These are phyloP conservation scores for Coniochaeta sp. DNA, from an alignment of 2,329 filamentous ascomycete species.

Conservation along the genomic window DNA sequence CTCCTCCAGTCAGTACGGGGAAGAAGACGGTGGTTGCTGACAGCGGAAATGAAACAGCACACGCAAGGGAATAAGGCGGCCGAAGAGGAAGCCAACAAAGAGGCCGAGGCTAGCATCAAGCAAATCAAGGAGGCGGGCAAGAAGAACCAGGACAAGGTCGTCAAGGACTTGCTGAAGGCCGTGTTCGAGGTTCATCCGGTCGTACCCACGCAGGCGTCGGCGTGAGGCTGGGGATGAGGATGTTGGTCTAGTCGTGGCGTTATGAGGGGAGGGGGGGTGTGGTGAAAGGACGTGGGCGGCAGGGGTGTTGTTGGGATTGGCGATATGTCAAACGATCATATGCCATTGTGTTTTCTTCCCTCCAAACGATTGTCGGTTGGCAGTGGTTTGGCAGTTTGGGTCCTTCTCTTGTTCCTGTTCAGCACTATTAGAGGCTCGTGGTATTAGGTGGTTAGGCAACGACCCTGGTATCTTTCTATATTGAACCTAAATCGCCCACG, in stretches of 20 bases:
- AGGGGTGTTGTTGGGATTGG: background rate
- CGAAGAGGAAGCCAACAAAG: constrained; percentile 71
- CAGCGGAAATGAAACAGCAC: constrained; percentile 54
- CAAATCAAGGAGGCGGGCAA: constrained; percentile 76
- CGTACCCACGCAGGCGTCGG: constrained; percentile 25
- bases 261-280: background rate
- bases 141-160: constrained; percentile 71
- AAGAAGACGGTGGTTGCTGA: background rate
- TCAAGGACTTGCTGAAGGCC: constrained; percentile 76
- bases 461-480: constrained; percentile 2
- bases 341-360: background rate
- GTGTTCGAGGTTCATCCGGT: constrained; percentile 78
- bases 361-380: background rate
- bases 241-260: background rate
- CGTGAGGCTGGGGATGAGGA: background rate
- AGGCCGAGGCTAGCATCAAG: constrained; percentile 73
- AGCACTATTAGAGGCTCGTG: background rate
- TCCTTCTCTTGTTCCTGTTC: background rate
- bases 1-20: background rate
- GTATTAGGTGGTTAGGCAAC: background rate
- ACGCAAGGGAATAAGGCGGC: constrained; percentile 79
- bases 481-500: constrained; percentile 3
- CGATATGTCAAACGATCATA: background rate
- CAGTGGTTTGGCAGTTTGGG: background rate
- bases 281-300: background rate